phyloP scores from a whole-genome alignment of 1,139 yeast species.

The Saccharomycopsis crataegensis region DNA sequence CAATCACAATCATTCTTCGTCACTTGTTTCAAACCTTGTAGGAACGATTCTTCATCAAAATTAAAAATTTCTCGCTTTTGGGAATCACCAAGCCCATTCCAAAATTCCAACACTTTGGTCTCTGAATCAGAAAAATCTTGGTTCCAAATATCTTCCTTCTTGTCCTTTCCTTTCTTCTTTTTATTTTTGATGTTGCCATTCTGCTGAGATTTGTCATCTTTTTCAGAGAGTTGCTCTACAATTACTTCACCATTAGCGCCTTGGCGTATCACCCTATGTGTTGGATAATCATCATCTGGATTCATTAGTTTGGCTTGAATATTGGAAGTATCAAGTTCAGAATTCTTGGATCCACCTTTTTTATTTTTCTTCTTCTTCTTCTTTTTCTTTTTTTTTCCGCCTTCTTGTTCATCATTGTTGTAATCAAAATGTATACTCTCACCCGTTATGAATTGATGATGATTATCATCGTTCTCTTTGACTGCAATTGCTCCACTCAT shows the following conservation, averaged over 20 bases:
- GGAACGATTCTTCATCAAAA: conserved; percentile 64
- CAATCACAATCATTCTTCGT: conserved; percentile 21
- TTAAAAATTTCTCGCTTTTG: conserved; percentile 57
- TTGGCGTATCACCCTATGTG: conserved; percentile 64
- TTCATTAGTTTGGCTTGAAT: conserved; percentile 68
- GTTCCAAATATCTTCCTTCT: conserved; percentile 27
- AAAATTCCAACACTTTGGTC: conserved; percentile 51
- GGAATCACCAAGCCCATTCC: conserved; percentile 58
- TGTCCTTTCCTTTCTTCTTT: conserved; percentile 9
- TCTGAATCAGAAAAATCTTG: conserved; percentile 39
- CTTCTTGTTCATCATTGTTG: conserved; percentile 20
- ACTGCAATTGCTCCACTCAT: too few species aligned
- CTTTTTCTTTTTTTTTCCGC: conserved; percentile 22
- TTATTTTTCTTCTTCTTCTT: conserved; percentile 33
- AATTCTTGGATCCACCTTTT: conserved; percentile 25
- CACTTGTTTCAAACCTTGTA: conserved; percentile 51
- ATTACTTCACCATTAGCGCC: conserved; percentile 70
- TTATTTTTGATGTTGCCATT: conserved; percentile 9
- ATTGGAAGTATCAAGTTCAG: conserved; percentile 39
- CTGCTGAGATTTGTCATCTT: conserved; percentile 7
- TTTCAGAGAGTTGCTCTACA: conserved; percentile 35
- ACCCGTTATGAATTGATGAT: conserved; percentile 38
- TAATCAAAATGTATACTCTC: conserved; percentile 58
- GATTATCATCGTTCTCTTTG: conserved; percentile 3
- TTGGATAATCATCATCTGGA: conserved; percentile 56